phyloP scores from a whole-genome alignment of 2,329 filamentous ascomycete genomes.

The Apiospora malaysiana region DNA sequence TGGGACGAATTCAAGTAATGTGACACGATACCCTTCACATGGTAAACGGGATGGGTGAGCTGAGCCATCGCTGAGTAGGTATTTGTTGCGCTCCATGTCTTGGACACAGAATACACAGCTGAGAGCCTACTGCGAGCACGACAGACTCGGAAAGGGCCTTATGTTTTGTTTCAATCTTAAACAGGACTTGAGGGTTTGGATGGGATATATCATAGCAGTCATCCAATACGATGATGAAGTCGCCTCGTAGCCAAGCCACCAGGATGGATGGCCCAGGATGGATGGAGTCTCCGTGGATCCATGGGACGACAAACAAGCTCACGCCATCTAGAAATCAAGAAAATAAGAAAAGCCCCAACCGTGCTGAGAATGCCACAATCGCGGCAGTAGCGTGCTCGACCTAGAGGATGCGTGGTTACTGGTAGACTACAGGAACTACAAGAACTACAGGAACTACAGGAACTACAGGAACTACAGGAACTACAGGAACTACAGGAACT shows the following conservation, averaged over 20 bases:
- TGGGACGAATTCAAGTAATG: neutral
- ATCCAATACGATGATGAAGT: neutral
- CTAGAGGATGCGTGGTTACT: neutral
- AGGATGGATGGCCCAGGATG: neutral
- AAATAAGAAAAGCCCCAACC: constrained; percentile 1
- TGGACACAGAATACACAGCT: constrained; percentile 6
- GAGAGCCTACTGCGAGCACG: neutral
- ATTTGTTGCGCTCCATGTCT: constrained; percentile 1
- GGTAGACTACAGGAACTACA: neutral
- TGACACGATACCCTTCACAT: neutral
- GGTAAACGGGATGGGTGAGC: neutral
- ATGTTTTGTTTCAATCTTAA: constrained; percentile 16
- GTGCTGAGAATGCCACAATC: neutral
- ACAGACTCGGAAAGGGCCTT: neutral
- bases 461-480: too few relatives aligned
- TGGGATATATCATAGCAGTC: neutral
- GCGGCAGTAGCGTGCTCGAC: neutral
- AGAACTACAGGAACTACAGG: too few relatives aligned
- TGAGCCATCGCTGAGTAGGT: neutral
- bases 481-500: too few relatives aligned
- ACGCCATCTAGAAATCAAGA: constrained; percentile 1
- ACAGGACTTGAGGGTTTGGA: constrained; percentile 6
- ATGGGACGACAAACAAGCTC: constrained; percentile 1
- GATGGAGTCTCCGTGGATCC: neutral
- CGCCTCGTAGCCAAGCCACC: neutral